These are phyloP conservation scores for Dorcoceras hygrometricum DNA, from an alignment of 257 asterid species.

Conservation along the genomic window DNA sequence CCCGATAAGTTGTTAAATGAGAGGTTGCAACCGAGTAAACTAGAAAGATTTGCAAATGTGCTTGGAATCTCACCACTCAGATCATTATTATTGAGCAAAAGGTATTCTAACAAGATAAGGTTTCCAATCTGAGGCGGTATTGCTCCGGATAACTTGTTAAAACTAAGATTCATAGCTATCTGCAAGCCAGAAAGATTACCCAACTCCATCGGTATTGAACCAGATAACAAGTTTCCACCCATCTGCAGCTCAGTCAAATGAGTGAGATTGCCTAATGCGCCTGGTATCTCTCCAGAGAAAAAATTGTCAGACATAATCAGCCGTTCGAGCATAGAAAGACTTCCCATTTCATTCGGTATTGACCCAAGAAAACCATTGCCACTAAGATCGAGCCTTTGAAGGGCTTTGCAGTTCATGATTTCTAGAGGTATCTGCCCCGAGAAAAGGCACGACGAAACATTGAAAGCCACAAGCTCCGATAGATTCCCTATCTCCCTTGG, in stretches of 20 bases:
- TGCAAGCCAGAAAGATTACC: constrained; percentile 73
- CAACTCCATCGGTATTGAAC: constrained; percentile 72
- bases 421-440: constrained; percentile 57
- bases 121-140: constrained; percentile 83
- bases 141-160: constrained; percentile 63
- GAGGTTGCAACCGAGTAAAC: constrained; percentile 84
- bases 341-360: constrained; percentile 62
- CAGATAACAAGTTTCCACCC: constrained; percentile 75
- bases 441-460: constrained; percentile 62
- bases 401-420: constrained; percentile 61
- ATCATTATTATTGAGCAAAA: constrained; percentile 66
- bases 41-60: constrained; percentile 68
- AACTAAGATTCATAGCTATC: constrained; percentile 79
- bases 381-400: constrained; percentile 90
- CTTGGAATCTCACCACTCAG: constrained; percentile 79
- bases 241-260: constrained; percentile 86
- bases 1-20: constrained; percentile 74
- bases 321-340: constrained; percentile 70
- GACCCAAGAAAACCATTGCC: constrained; percentile 49
- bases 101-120: constrained; percentile 68
- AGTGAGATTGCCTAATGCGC: constrained; percentile 69
- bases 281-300: constrained; percentile 69
- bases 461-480: constrained; percentile 66
- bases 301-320: constrained; percentile 67
- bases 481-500: constrained; percentile 72